Conservation (phyloP, 495 filamentous ascomycete species). For the Trichocladium uniseriatum region DNA sequence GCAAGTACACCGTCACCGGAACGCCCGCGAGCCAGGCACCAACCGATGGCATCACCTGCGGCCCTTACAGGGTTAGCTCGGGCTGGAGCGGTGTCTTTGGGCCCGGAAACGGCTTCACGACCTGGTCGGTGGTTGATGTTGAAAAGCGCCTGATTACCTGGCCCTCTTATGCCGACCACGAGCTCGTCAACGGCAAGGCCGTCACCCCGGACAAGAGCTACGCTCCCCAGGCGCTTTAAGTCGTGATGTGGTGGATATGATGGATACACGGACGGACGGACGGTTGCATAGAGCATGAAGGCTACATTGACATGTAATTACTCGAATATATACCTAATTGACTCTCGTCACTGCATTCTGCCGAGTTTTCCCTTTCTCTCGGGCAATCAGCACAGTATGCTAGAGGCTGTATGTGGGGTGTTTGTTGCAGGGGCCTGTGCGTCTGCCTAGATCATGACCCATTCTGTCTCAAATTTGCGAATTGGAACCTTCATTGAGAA, state of each 20-base stretch:
- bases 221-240: conserved; percentile 32
- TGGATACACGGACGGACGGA: too few species aligned
- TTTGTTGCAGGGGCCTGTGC: too few species aligned
- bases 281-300: too few species aligned
- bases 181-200: conserved; percentile 36
- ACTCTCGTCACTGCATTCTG: too few species aligned
- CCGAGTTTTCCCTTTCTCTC: too few species aligned
- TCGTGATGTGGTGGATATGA: neutral
- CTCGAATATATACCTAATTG: too few species aligned
- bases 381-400: too few species aligned
- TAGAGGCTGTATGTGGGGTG: too few species aligned
- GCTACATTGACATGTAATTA: too few species aligned
- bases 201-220: conserved; percentile 49
- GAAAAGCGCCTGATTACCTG: conserved; percentile 35
- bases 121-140: conserved; percentile 40
- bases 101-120: conserved; percentile 44
- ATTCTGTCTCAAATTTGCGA: too few species aligned
- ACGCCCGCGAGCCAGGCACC: conserved; percentile 32
- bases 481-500: too few species aligned
- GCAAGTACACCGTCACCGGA: conserved; percentile 36
- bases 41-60: conserved; percentile 36
- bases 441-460: too few species aligned
- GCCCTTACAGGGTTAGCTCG: conserved; percentile 42
- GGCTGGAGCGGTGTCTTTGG: conserved; percentile 51
- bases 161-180: conserved; percentile 41